phyloP scores from a whole-genome alignment of 2,329 filamentous ascomycete species.

The Laburnicola sp. region DNA sequence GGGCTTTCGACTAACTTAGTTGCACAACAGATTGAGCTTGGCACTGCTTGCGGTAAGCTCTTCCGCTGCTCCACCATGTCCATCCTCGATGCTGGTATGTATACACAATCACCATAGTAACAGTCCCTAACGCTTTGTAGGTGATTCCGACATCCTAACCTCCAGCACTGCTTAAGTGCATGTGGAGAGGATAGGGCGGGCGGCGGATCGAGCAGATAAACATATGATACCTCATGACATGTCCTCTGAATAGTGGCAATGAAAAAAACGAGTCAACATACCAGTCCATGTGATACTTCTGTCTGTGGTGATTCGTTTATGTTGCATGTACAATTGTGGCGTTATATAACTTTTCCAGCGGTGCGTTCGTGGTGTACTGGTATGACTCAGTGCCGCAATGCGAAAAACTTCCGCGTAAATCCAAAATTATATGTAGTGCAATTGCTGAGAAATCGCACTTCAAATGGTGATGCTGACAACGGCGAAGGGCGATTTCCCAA shows the following conservation, averaged over 20 bases:
- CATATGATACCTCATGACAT: conserved; percentile 15
- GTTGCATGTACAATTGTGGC: conserved; percentile 1
- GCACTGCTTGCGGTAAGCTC: conserved; percentile 97
- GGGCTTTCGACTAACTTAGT: conserved; percentile 69
- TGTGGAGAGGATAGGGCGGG: conserved; percentile 11
- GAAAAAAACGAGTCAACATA: conserved; percentile 3
- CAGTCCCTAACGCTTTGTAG: conserved; percentile 23
- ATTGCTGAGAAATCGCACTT: conserved; percentile 5
- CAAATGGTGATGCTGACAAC: background rate
- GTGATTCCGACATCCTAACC: conserved; percentile 90
- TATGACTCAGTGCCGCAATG: too few species aligned
- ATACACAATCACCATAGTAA: background rate
- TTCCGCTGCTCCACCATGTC: conserved; percentile 98
- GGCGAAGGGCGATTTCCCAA: conserved; percentile 5
- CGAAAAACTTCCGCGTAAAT: too few species aligned
- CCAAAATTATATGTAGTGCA: background rate
- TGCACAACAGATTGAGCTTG: conserved; percentile 83
- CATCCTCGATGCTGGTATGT: conserved; percentile 82
- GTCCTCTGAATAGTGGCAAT: conserved; percentile 1
- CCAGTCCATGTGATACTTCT: background rate
- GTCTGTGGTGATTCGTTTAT: background rate
- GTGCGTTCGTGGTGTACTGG: too few species aligned
- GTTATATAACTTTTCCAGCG: too few species aligned
- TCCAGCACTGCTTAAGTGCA: conserved; percentile 59
- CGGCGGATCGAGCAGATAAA: conserved; percentile 30